phyloP scores from a whole-genome alignment of 768 basidiomycete species.

The Lentinula sp. region DNA sequence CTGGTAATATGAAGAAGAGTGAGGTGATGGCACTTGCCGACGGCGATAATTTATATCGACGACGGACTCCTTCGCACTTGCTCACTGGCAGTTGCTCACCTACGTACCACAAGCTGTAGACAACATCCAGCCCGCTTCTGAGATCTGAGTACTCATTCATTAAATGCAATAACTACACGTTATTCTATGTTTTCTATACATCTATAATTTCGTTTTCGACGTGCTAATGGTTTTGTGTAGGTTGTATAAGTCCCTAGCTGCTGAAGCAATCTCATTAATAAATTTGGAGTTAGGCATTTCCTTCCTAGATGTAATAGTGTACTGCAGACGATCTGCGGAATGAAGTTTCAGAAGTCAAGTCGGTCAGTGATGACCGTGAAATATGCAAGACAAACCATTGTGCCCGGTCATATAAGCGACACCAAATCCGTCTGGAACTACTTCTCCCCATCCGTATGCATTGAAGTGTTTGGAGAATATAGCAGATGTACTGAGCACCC shows the following conservation, averaged over 20 bases:
- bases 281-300: conserved; percentile 80
- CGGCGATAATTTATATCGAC: neutral
- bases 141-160: neutral
- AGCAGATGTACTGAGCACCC: conserved; percentile 89
- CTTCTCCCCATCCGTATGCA: conserved; percentile 93
- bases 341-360: neutral
- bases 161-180: neutral
- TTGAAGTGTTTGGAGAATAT: conserved; percentile 81
- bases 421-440: conserved; percentile 88
- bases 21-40: neutral
- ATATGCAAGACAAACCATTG: conserved; percentile 44
- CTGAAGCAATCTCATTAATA: conserved; percentile 56
- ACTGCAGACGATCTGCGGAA: conserved; percentile 67
- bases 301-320: conserved; percentile 80
- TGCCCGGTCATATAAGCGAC: conserved; percentile 93
- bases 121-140: too few relatives aligned
- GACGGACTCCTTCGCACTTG: neutral
- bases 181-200: neutral
- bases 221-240: conserved; percentile 38
- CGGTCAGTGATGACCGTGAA: conserved; percentile 7
- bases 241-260: conserved; percentile 62
- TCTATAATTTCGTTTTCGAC: neutral
- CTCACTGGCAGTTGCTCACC: too few relatives aligned
- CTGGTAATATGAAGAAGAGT: neutral
- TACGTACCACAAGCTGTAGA: too few relatives aligned